phyloP scores from a whole-genome alignment of 1,284 basidiomycete genomes.

The Bondarzewia mesenterica region DNA sequence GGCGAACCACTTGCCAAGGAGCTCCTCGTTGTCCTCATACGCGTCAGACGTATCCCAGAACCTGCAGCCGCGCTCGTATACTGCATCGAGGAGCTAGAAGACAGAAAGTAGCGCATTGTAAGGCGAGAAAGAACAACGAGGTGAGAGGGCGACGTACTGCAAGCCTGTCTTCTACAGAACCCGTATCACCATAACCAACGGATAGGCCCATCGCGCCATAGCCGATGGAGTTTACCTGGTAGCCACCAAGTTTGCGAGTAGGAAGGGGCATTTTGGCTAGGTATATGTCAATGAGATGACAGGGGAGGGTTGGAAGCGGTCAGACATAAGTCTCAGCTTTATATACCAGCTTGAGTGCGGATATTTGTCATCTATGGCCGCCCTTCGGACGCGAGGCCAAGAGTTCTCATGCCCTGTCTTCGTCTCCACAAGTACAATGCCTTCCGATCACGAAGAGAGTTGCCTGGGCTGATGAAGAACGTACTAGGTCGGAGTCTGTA shows the following conservation, averaged over 20 bases:
- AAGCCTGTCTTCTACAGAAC: constrained; percentile 20
- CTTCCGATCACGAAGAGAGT: not conserved
- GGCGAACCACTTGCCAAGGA: constrained; percentile 29
- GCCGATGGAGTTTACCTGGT: constrained; percentile 18
- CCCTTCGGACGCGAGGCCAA: not conserved
- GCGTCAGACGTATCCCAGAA: constrained; percentile 24
- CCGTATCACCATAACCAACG: constrained; percentile 15
- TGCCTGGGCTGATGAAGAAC: not conserved
- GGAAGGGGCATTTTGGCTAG: constrained; percentile 9
- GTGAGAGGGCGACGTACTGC: constrained; percentile 11
- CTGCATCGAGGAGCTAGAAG: constrained; percentile 21
- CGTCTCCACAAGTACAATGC: no score
- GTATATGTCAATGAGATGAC: not conserved
- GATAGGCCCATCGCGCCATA: constrained; percentile 22
- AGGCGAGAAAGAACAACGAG: not conserved
- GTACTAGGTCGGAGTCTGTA: not conserved
- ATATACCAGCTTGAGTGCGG: not conserved
- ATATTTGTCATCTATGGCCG: not conserved
- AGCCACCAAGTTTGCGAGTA: constrained; percentile 19
- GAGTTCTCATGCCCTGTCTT: not conserved
- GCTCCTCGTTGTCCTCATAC: constrained; percentile 19
- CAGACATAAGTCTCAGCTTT: not conserved
- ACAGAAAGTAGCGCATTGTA: no score
- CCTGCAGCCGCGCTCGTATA: constrained; percentile 20
- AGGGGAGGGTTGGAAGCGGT: no score